Evolutionary conservation across 371 early-diverging fungal species (phyloP), one percentile per base, ranked within the genome.

Genomic region (Coemansia sp.): DNA sequence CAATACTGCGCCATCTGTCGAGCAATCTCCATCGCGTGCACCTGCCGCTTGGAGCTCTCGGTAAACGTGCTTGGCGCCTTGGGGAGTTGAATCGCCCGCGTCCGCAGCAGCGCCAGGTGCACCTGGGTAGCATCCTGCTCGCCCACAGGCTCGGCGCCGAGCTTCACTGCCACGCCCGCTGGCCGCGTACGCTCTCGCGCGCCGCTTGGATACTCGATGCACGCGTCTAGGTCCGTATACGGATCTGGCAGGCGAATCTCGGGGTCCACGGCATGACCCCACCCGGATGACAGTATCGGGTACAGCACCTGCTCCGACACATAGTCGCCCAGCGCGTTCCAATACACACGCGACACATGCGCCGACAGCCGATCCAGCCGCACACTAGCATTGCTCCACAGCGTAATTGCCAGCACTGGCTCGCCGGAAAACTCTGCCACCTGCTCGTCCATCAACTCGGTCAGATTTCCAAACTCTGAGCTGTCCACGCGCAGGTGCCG

Each of bases 1-100:
- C 75, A 75, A 55, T 75, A 75, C 62, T 71, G 70, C 5, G 75
- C 75, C 75, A 75, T 75, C 38, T 75, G 72, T 12, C 75, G 66
- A 10, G 75, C 70, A 46, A 75, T 58, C 42, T 75, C 71, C 75
- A 75, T 75, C 8, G 72, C 75, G 31, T 71, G 72, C 12, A 70
- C 66, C 43, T 70, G 75, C 53, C 32, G 58, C 60, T 75, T 75
- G 11, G 75, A 61, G 34, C 54, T 44, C 36, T 75, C 72, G 5
- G 75, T 75, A 34, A 75, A 75, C 16, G 58, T 66, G 49, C 72
- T 62, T 10, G 72, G 63, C 31, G 60, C 72, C 33, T 34, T 47
- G 16, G 66, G 66, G 4, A 72, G 36, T 5, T 53, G 39, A 4
- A 48, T 39, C 9, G 62, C 63, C 46, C 59, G 72, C 2, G 72